Evolutionary conservation across 352 stramenopile species (phyloP), one percentile per base, ranked within the genome.

Genomic region (Globisporangium canariense): DNA sequence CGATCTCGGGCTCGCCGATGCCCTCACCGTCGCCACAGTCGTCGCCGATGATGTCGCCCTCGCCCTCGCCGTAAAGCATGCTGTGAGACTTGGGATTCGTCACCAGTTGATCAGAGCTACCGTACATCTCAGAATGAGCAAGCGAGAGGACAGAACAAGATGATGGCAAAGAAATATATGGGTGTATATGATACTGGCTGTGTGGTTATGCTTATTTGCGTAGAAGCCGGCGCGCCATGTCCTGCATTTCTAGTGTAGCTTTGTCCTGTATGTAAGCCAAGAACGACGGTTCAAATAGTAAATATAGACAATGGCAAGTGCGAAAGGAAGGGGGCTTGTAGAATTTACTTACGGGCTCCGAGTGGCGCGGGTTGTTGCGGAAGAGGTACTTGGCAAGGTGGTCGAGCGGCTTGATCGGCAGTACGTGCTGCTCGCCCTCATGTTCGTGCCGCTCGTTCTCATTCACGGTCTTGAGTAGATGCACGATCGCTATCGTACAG

Each of bases 381-480:
- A 88, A 66, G 38, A 93, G 68, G 65, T 79, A 91, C 32, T 75
- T 79, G 51, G 82, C 81, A 28, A 91, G 66, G 62, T 91, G 80
- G 66, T 91, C 74, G 8, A 93, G 62, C 9, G 82, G 81, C 28
- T 79, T 72, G 58, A 91, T 79, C 16, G 66, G 61, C 25, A 73
- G 66, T 11, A 65, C 68, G 28, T 65, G 65, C 46, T 78, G 68
- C 61, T 84, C 73, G 32, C 62, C 69, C 7, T 87, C 71, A 45
- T 73, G 58, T 51, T 81, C 67, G 18, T 73, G 65, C 43, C 69
- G 66, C 16, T 78, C 64, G n/a, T 68, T 80, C 10, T 83, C 71
- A 22, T 71, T 71, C 46, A 84, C 60, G 28, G 78, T 68, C 51
- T 88, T 78, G 14, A 91, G 69, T 57, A 91, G 59, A 52, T 89